Conservation (phyloP, 2,329 filamentous ascomycete genomes). For the Phaeosphaeria sp. region DNA sequence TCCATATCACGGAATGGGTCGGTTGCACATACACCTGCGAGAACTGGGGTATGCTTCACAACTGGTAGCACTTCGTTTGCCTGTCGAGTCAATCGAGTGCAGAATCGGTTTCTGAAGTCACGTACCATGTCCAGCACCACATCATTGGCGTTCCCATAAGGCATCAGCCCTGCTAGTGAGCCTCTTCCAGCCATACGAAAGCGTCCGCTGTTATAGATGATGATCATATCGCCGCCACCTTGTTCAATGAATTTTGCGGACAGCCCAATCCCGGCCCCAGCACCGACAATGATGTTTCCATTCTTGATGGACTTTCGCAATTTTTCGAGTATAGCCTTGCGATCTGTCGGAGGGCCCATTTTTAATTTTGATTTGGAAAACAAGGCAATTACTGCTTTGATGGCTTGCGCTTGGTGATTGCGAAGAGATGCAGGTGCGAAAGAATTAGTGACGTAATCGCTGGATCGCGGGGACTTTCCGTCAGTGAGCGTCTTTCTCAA, state of each 20-base stretch:
- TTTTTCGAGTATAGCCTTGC: constrained; percentile 60
- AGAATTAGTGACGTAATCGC: constrained; percentile 16
- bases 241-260: constrained; percentile 74
- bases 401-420: neutral
- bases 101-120: neutral
- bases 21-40: constrained; percentile 74
- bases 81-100: constrained; percentile 36
- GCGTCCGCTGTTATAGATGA: constrained; percentile 75
- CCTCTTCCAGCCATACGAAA: constrained; percentile 77
- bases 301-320: constrained; percentile 62
- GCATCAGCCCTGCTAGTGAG: constrained; percentile 73
- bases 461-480: neutral
- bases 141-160: constrained; percentile 73
- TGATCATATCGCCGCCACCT: constrained; percentile 72
- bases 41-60: constrained; percentile 67
- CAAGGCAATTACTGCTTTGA: neutral
- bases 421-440: neutral
- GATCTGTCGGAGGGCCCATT: constrained; percentile 65
- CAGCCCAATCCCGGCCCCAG: constrained; percentile 72
- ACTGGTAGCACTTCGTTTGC: constrained; percentile 71
- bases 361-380: neutral
- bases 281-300: constrained; percentile 69
- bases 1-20: constrained; percentile 72
- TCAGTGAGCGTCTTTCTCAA: neutral
- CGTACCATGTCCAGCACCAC: constrained; percentile 71